Percentiles rank a stretch among this genome's conserved stretches.
Evolutionary conservation across 2,329 filamentous ascomycete species (phyloP).

Genomic region (Aspergillus phoenicis): DNA sequence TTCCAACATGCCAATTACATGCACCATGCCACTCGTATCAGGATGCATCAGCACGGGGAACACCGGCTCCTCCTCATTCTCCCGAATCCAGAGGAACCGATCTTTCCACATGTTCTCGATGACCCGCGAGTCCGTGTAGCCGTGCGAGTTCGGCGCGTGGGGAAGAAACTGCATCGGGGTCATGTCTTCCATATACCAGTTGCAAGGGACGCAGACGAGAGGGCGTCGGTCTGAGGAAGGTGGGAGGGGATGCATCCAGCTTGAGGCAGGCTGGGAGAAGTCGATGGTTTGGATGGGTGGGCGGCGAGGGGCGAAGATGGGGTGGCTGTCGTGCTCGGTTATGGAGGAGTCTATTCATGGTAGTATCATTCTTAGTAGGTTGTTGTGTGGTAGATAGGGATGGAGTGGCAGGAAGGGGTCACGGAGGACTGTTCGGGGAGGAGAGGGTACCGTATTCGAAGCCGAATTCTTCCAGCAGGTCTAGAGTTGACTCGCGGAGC

Average conservation of each 20-base stretch:
- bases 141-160: slow-evolving; percentile 54
- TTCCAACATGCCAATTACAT: slow-evolving; percentile 62
- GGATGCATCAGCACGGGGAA: slow-evolving; percentile 60
- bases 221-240: slow-evolving; percentile 27
- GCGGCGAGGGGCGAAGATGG: slow-evolving; percentile 44
- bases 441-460: slow-evolving; percentile 43
- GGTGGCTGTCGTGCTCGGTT: slow-evolving; percentile 46
- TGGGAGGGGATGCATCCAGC: slow-evolving; percentile 50
- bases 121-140: slow-evolving; percentile 59
- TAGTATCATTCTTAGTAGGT: neutral
- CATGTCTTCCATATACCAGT: slow-evolving; percentile 53
- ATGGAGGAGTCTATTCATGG: slow-evolving; percentile 40
- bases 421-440: neutral
- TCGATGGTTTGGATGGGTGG: slow-evolving; percentile 44
- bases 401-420: too few species aligned
- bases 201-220: slow-evolving; percentile 48
- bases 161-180: slow-evolving; percentile 51
- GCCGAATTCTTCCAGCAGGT: slow-evolving; percentile 44
- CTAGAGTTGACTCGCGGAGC: slow-evolving; percentile 42
- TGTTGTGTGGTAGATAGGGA: neutral
- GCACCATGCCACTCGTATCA: slow-evolving; percentile 63
- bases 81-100: slow-evolving; percentile 59
- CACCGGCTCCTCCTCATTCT: slow-evolving; percentile 45
- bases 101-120: slow-evolving; percentile 65
- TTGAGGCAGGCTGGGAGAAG: slow-evolving; percentile 44